phyloP scores from a whole-genome alignment of 495 filamentous ascomycete genomes.

The Tuber umbilicatum region DNA sequence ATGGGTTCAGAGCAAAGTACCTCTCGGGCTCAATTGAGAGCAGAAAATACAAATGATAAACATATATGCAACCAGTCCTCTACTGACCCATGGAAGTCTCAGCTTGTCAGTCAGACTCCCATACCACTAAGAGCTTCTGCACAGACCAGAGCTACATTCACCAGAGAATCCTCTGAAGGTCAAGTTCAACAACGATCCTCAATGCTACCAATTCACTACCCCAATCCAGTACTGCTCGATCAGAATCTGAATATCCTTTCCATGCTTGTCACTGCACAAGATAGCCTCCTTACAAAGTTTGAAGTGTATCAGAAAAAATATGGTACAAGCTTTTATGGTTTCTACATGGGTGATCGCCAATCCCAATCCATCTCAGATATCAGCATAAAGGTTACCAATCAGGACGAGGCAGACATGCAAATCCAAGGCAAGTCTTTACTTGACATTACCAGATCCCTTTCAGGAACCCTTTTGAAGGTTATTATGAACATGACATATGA shows the following conservation, averaged over 20 bases:
- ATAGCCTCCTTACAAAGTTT: background rate
- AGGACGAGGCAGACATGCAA: background rate
- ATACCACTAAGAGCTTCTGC: background rate
- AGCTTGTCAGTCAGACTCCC: background rate
- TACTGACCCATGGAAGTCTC: too few relatives aligned
- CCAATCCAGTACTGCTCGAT: background rate
- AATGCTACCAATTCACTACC: background rate
- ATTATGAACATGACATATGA: background rate
- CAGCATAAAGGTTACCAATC: rapidly evolving
- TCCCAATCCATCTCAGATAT: background rate
- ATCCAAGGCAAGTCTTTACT: background rate
- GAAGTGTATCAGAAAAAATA: background rate
- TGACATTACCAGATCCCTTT: background rate
- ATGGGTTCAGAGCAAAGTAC: background rate
- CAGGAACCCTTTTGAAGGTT: background rate
- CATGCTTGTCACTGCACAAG: background rate
- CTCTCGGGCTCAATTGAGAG: too few relatives aligned
- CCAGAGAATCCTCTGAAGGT: too few relatives aligned
- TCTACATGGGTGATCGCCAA: background rate
- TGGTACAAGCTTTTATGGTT: background rate
- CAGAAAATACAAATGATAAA: too few relatives aligned
- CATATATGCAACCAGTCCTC: too few relatives aligned
- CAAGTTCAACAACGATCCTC: too few relatives aligned
- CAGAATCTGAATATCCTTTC: background rate
- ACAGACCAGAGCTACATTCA: too few relatives aligned